Evolutionary conservation across 768 basidiomycete species (phyloP), one percentile per base, ranked within the genome.

Genomic region (Auricularia heimuer): DNA sequence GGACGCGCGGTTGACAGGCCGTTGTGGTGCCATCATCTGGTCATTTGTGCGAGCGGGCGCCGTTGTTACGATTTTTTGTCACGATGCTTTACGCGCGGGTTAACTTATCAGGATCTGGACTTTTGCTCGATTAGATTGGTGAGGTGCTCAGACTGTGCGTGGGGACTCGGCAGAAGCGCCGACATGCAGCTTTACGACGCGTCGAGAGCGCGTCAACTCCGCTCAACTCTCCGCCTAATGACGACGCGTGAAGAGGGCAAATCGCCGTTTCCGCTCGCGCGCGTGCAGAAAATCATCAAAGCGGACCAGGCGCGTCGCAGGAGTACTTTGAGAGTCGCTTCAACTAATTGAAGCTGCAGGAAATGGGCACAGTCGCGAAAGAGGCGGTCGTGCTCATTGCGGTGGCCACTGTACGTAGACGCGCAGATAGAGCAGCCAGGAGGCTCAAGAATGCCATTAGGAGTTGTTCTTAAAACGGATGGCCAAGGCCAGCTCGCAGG

Each of bases 381-480:
- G 93, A 95, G 63, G 92, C 91, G 29, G 82, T 85, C 0, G 85
- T 92, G 68, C 75, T 93, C 67, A 87, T 95, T 58, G 85, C 90
- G 24, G 77, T 92, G 34, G 92, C 92, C 4, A 87, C 94, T 1
- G 77, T 78, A 62, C 67, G 74, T 69, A 29, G 29, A 29, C 2
- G 29, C 29, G 29, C 29, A 29, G 29, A 29, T 29, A 29, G 29
- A 29, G 29, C 29, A 29, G 29, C 29, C 29, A 29, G 29, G 29
- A 29, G 29, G 29, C 29, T 18, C 37, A 18, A 11, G 8, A 2
- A 39, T 35, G 3, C 24, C 10, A 10, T 11, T 45, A 78, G 64
- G 94, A 96, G 75, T 88, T 92, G 73, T 95, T 96, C 68, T 87
- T 95, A 63, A 86, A 84, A 73, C 82, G 86, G 62, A 76, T 95